Evolutionary conservation across 2,329 filamentous ascomycete genomes (phyloP).

Genomic region (Claviceps digitariae): DNA sequence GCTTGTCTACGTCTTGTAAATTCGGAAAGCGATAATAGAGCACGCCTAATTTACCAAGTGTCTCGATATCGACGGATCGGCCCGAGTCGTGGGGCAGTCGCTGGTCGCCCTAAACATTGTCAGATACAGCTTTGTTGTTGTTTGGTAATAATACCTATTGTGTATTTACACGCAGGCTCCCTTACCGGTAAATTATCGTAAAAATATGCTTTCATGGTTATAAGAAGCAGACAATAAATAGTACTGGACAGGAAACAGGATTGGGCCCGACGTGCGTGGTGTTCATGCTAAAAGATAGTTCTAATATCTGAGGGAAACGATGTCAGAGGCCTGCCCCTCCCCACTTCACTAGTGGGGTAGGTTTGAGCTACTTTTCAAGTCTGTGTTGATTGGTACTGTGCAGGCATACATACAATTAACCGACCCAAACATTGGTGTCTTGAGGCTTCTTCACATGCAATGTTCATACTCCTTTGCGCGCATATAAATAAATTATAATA

Average conservation of each 20-base stretch:
- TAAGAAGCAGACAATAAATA: neutral
- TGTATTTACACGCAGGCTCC: slow-evolving; percentile 3
- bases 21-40: slow-evolving; percentile 58
- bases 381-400: neutral
- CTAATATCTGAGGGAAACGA: neutral
- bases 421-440: neutral
- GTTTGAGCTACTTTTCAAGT: neutral
- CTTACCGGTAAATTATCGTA: slow-evolving; percentile 43
- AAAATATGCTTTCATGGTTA: slow-evolving; percentile 42
- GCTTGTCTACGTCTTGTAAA: slow-evolving; percentile 53
- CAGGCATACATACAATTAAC: neutral
- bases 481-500: too few relatives aligned
- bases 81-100: slow-evolving; percentile 82
- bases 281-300: neutral
- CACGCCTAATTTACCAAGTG: slow-evolving; percentile 65
- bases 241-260: neutral
- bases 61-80: slow-evolving; percentile 46
- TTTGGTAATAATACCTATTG: neutral
- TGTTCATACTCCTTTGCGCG: neutral
- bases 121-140: neutral
- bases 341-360: neutral
- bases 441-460: neutral
- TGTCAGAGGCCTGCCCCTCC: too few relatives aligned
- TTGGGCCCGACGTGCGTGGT: neutral
- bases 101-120: slow-evolving; percentile 64